Evolutionary conservation across 257 asterid species (phyloP).

Genomic region (Scutellaria galericulata): DNA sequence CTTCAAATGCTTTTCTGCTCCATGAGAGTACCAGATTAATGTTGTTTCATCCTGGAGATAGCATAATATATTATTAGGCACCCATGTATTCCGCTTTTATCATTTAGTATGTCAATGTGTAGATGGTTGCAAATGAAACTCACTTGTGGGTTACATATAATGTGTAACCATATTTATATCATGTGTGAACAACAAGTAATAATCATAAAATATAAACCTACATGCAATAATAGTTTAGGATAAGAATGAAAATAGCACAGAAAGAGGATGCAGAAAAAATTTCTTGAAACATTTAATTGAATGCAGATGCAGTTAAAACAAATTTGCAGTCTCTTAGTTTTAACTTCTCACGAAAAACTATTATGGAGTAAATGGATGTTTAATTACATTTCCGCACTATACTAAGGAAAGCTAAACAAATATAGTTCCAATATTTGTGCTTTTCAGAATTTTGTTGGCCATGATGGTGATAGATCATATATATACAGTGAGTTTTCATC

Average conservation of each 20-base stretch:
- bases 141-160: background rate
- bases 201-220: constrained; percentile 11
- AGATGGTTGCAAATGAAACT: background rate
- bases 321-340: background rate
- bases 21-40: constrained; percentile 80
- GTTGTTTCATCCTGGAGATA: constrained; percentile 79
- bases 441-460: background rate
- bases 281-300: background rate
- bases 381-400: background rate
- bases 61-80: constrained; percentile 23
- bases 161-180: background rate
- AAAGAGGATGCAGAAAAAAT: background rate
- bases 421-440: background rate
- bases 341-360: background rate
- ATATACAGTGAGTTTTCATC: background rate
- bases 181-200: background rate
- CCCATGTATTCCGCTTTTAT: background rate
- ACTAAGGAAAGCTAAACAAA: background rate
- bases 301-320: background rate
- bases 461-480: constrained; percentile 10
- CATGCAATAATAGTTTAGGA: constrained; percentile 2
- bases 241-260: constrained; percentile 7
- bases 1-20: constrained; percentile 77
- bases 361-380: background rate
- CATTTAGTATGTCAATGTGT: background rate